Base-by-base conservation (phyloP, 2,329 filamentous ascomycete genomes). In the Daldinia sp. region DNA sequence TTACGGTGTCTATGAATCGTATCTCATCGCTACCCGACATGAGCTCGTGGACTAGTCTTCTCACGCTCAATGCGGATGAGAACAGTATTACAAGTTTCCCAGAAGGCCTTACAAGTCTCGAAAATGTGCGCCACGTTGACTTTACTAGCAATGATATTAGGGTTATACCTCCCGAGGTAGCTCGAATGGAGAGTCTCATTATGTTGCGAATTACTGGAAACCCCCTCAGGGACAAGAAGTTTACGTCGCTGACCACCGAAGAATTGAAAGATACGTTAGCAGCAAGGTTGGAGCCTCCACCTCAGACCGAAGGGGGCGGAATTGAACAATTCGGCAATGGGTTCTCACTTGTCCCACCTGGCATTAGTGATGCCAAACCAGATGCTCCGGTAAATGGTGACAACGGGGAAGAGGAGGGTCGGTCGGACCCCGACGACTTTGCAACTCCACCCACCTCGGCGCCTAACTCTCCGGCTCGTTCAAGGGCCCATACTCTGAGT, bases 141-240 rank as follows among this genome's bases (percentile, higher is more conserved):
- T 91, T 98, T 72, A 92, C 92, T 0, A 90, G 91, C 72, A 99
- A 99, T 76, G 89, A 96, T 70, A 89, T 99, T 54, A 89, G 88
- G 1, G 83, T 88, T 12, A 79, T 99, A 6, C 92, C 96, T 33
- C 86, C 93, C 0, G 90, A 89, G 71, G 88, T 98, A 65, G 92
- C 91, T 4, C 83, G 88, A 28, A 97, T 98, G 93, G 89, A 93
- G 5, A 89, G 82, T 50, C 82, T 99, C 9, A 86, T 89, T 20
- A 90, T 90, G 77, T 86, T 98, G 46, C 89, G 90, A 4, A 84
- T 99, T 35, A 90, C 90, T 48, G 94, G 93, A n/a, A 99, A 99
- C 75, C 96, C 96, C 0, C 82, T 99, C 13, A 87, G 92, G 13
- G 94, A 98, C 77, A 94, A 92, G 77, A 97, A 94, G 77, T 93